Evolutionary conservation across 225 moss, liverwort and hornwort genomes (phyloP), one percentile per base, ranked within the genome.

Genomic region (Pseudoscleropodium purum): DNA sequence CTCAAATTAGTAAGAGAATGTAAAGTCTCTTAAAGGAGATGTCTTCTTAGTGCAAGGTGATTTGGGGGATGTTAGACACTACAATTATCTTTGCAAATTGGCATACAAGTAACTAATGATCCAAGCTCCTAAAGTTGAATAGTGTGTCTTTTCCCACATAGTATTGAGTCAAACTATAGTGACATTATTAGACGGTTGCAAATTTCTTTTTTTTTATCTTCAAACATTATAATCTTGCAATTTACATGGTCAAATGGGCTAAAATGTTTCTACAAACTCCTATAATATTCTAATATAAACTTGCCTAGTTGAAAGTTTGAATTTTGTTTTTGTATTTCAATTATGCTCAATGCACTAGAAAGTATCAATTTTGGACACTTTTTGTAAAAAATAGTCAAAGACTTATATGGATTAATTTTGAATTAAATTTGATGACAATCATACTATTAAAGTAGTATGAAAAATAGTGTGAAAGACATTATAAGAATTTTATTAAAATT

Each of bases 341-440:
- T 5, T 9, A 9, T 72, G 3, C 9, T 41, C 26, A 15, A 41
- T 39, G 25, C 25, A 72, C 15, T 25, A 25, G 8, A 41, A 70
- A 72, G 5, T 26, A 7, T 41, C 1, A 43, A 1, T 43, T 72
- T 72, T 16, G 0, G 0, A 41, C 1, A 15, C 0, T 43, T 27
- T 69, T 41, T 8, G 72, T 26, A 0, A 26, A 72, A 72, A 41
- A 43, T 39, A 39, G 5, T 39, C 70, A 8, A 26, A 8, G 26
- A 25, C 0, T 3, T 37, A 1, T 14, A 15, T 15, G 8, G 25
- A 25, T 15, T 70, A 26, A 27, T 41, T 41, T 72, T 27, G 26
- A 41, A 27, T 43, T 27, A 27, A 43, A 15, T 43, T 43, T 3
- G 6, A 29, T 29, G 27, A 43, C 16, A 73, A 27, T 27, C 5